phyloP scores from a whole-genome alignment of 441 rosid genomes.

The Syzygium syzygioides region DNA sequence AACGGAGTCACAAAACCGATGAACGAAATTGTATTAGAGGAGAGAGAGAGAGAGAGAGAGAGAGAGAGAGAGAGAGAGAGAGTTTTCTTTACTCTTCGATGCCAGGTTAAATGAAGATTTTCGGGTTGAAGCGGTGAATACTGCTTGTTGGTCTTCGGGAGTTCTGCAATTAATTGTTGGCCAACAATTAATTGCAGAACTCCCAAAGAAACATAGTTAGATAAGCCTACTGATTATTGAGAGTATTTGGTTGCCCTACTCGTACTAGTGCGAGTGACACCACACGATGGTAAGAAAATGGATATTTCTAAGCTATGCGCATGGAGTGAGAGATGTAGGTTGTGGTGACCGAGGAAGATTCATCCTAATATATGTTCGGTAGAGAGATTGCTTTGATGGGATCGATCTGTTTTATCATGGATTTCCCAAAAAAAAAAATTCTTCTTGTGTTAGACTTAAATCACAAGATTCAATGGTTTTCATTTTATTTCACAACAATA shows the following conservation, averaged over 20 bases:
- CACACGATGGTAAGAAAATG: not conserved
- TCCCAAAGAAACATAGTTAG: fast-evolving
- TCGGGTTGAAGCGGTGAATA: not conserved
- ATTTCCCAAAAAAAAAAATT: not conserved
- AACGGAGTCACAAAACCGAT: not conserved
- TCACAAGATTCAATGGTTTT: not conserved
- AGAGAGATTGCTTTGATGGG: fast-evolving
- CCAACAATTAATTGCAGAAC: not conserved
- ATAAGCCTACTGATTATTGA: not conserved
- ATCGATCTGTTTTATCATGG: not conserved
- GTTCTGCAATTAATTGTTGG: not conserved
- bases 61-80: too few relatives aligned
- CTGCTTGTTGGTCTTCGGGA: not conserved
- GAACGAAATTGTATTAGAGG: not conserved
- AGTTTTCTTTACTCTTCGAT: not conserved
- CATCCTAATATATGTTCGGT: not conserved
- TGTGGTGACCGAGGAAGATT: not conserved
- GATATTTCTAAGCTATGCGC: not conserved
- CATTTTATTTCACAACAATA: not conserved
- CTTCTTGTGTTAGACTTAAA: not conserved
- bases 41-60: not conserved
- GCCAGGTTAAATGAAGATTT: not conserved
- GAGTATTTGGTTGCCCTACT: not conserved
- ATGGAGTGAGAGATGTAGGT: not conserved
- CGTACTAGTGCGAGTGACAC: not conserved